Evolutionary conservation across 2,329 filamentous ascomycete species (phyloP).

Genomic region (Xylariomycetidae sp.): DNA sequence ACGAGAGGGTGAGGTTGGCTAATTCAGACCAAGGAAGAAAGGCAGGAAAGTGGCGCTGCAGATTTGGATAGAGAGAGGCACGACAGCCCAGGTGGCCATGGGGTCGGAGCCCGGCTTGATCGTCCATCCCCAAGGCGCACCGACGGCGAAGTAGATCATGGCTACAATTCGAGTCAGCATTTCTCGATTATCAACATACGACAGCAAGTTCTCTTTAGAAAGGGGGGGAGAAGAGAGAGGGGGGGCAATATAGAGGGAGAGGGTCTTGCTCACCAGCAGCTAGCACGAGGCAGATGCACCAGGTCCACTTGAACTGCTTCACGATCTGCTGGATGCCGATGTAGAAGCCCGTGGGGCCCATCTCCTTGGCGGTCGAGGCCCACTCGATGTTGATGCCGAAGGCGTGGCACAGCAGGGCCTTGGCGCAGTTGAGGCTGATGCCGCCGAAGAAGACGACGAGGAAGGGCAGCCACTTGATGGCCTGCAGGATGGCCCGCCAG

Average conservation of each 20-base stretch:
- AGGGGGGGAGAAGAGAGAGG: too few species aligned
- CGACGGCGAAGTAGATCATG: not conserved
- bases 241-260: too few species aligned
- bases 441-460: conserved; percentile 26
- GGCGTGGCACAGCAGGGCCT: conserved; percentile 22
- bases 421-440: conserved; percentile 23
- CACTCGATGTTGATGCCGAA: conserved; percentile 25
- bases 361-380: conserved; percentile 24
- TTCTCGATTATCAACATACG: conserved; percentile 10
- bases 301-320: conserved; percentile 47
- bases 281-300: too few species aligned
- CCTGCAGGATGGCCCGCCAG: conserved; percentile 20
- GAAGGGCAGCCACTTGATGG: conserved; percentile 22
- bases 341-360: conserved; percentile 23
- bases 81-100: too few species aligned
- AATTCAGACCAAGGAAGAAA: too few species aligned
- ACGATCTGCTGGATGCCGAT: conserved; percentile 33
- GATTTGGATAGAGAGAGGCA: too few species aligned
- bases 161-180: not conserved
- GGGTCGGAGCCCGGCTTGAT: too few species aligned
- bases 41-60: too few species aligned
- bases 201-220: too few species aligned
- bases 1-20: too few species aligned
- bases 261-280: too few species aligned
- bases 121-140: not conserved